These are phyloP conservation scores for Gracilaria domingensis DNA, from an alignment of 23 red algal genomes.

Conservation along the genomic window DNA sequence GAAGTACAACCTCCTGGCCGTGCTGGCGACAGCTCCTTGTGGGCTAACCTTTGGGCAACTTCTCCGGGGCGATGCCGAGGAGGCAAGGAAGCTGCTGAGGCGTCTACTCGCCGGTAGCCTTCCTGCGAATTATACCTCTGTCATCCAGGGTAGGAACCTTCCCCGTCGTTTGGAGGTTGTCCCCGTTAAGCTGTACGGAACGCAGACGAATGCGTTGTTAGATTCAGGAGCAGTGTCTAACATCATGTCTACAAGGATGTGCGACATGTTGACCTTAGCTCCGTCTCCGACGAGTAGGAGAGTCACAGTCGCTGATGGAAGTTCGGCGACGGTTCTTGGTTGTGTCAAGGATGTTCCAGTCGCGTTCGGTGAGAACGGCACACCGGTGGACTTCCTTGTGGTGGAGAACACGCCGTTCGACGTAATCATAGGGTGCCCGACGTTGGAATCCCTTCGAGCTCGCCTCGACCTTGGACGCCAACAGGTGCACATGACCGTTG, in stretches of 20 bases:
- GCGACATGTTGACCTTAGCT: neutral
- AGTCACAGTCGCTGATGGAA: conserved; percentile 9
- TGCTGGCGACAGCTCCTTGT: too few species aligned
- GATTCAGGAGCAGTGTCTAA: conserved; percentile 33
- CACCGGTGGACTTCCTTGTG: neutral
- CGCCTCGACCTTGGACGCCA: too few species aligned
- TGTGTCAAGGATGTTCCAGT: neutral
- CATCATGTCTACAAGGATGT: too few species aligned
- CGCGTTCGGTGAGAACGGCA: neutral
- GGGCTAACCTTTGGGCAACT: too few species aligned
- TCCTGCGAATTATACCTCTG: too few species aligned
- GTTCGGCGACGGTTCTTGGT: neutral
- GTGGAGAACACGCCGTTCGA: conserved; percentile 20
- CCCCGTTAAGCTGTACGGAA: neutral
- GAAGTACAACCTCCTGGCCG: too few species aligned
- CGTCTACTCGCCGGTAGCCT: too few species aligned
- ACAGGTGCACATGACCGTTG: too few species aligned
- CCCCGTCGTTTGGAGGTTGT: neutral
- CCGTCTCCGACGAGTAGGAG: neutral
- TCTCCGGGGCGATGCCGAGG: too few species aligned
- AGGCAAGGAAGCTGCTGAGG: too few species aligned
- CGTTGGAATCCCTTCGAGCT: too few species aligned
- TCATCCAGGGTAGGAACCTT: neutral
- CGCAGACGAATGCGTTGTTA: neutral
- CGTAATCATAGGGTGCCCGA: conserved; percentile 38